phyloP scores from a whole-genome alignment of 208 protist genomes.

The Spongospora subterranea region DNA sequence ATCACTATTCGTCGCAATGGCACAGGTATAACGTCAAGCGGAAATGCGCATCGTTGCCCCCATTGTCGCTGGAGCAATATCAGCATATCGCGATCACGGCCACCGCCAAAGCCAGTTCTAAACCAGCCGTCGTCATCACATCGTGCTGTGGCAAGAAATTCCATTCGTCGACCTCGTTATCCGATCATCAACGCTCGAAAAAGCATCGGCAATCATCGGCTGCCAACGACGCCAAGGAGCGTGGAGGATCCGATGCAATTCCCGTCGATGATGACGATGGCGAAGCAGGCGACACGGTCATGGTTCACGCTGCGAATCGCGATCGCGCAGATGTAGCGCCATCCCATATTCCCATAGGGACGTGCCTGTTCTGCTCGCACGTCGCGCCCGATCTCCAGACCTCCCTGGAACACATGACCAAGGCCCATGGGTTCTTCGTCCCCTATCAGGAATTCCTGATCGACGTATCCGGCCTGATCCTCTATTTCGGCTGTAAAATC shows the following conservation, averaged over 20 bases:
- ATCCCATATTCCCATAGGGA: background rate
- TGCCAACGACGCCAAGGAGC: background rate
- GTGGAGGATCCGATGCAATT: background rate
- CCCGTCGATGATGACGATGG: background rate
- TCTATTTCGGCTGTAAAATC: slow-evolving; percentile 50
- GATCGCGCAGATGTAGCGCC: background rate
- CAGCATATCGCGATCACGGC: background rate
- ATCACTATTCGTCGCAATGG: slow-evolving; percentile 47
- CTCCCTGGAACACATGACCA: slow-evolving; percentile 40
- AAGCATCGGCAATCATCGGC: background rate
- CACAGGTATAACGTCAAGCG: slow-evolving; percentile 43
- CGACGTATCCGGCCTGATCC: background rate
- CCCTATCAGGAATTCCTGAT: slow-evolving; percentile 11
- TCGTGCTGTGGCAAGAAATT: background rate
- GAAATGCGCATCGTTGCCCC: slow-evolving; percentile 1
- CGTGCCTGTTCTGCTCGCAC: background rate
- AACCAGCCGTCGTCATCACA: background rate
- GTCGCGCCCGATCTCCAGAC: background rate
- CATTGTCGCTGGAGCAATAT: background rate
- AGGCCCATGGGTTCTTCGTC: slow-evolving; percentile 43
- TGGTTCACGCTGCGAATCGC: background rate
- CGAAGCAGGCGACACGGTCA: background rate
- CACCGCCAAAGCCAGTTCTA: background rate
- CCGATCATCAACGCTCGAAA: background rate
- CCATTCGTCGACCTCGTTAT: background rate